phyloP scores from a whole-genome alignment of 2,329 filamentous ascomycete genomes.

The Diaporthe citriasiana region DNA sequence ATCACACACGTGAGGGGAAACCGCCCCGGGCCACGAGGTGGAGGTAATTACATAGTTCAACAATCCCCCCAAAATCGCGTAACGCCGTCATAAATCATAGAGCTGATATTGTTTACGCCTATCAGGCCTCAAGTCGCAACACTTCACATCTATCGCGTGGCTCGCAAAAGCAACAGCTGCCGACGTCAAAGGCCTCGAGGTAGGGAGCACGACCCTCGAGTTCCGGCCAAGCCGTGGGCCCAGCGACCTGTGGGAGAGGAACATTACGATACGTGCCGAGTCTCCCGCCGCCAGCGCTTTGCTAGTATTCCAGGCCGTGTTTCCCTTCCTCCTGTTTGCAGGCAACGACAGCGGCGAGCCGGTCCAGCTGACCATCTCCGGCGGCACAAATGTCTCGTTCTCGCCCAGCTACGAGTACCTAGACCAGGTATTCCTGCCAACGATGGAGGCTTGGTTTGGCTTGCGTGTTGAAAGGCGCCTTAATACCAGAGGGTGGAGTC shows the following conservation, averaged over 20 bases:
- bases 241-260: constrained; percentile 56
- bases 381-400: constrained; percentile 71
- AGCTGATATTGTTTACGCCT: not conserved
- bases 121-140: constrained; percentile 72
- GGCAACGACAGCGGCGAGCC: constrained; percentile 58
- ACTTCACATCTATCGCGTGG: constrained; percentile 68
- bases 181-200: constrained; percentile 62
- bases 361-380: constrained; percentile 65
- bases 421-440: constrained; percentile 71
- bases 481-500: constrained; percentile 65
- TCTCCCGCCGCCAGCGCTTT: constrained; percentile 67
- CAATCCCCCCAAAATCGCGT: not conserved
- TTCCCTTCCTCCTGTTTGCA: constrained; percentile 71
- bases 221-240: constrained; percentile 60
- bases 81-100: too few relatives aligned
- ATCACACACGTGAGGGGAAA: constrained; percentile 71
- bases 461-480: constrained; percentile 62
- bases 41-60: constrained; percentile 45
- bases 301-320: constrained; percentile 71
- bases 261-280: constrained; percentile 64
- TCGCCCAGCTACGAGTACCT: constrained; percentile 74
- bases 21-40: constrained; percentile 54
- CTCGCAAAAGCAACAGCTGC: constrained; percentile 67
- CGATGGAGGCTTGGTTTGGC: constrained; percentile 64
- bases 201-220: constrained; percentile 65